A percentile compares a stretch with the other conserved stretches of the same genome.
Conservation (phyloP, 805 yeast genomes). For the Candida vaughaniae region DNA sequence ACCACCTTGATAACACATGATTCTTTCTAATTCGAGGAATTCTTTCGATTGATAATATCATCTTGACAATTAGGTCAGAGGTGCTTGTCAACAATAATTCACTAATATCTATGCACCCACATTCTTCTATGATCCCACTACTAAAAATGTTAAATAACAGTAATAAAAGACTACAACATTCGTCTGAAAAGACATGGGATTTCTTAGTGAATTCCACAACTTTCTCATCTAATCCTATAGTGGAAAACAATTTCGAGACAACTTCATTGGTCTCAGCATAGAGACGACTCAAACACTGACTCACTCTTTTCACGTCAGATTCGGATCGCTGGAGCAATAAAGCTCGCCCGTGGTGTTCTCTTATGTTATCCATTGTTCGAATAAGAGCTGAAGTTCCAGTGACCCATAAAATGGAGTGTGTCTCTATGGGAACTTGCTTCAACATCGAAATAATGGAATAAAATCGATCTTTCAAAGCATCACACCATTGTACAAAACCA, state of each 20-base stretch:
- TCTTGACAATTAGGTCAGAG: background rate
- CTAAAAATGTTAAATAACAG: background rate
- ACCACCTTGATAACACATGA: too few relatives aligned
- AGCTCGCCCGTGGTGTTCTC: background rate
- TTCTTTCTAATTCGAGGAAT: too few relatives aligned
- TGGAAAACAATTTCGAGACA: constrained; percentile 1
- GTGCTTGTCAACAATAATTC: constrained; percentile 1
- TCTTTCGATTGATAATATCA: too few relatives aligned
- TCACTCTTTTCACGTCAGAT: background rate
- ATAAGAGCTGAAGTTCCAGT: background rate
- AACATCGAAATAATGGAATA: constrained; percentile 1
- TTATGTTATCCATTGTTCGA: background rate
- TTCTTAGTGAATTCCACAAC: background rate
- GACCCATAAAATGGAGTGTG: constrained; percentile 1
- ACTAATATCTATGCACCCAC: constrained; percentile 8
- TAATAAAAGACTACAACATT: background rate
- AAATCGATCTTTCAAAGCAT: background rate
- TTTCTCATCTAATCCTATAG: background rate
- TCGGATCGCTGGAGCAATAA: too few relatives aligned
- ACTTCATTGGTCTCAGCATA: constrained; percentile 3
- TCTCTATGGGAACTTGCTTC: background rate
- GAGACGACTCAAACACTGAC: constrained; percentile 2
- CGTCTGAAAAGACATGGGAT: background rate
- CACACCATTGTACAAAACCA: too few relatives aligned
- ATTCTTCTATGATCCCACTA: background rate